Conservation (phyloP, 371 early-diverging fungal genomes). For the Zancudomyces culisetae region DNA sequence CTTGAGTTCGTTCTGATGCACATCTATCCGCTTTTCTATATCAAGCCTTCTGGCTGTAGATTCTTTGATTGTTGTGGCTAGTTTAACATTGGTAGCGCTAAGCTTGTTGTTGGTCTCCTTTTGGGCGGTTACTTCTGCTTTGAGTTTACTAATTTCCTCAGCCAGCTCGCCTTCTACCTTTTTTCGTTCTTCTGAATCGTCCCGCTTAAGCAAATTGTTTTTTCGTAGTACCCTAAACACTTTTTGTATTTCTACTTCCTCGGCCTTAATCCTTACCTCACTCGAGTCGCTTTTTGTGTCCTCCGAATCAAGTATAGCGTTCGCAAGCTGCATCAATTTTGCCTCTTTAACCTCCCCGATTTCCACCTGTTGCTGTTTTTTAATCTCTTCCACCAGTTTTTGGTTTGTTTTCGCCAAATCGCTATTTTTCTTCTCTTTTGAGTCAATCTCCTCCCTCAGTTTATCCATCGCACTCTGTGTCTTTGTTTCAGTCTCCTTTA, state of each 20-base stretch:
- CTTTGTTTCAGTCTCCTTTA: slow-evolving; percentile 3
- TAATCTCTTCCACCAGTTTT: slow-evolving; percentile 8
- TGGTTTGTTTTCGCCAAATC: slow-evolving; percentile 13
- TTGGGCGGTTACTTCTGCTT: neutral
- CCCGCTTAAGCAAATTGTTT: too few relatives aligned
- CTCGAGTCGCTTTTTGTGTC: too few relatives aligned
- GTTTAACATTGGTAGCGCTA: neutral
- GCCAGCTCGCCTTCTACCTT: neutral
- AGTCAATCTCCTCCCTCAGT: slow-evolving; percentile 8
- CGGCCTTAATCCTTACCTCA: too few relatives aligned
- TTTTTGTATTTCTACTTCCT: too few relatives aligned
- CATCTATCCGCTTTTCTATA: neutral
- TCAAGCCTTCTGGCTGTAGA: neutral
- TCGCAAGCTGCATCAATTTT: too few relatives aligned
- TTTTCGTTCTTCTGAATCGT: neutral
- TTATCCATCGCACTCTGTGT: slow-evolving; percentile 4
- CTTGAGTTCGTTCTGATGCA: neutral
- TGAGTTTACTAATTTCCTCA: slow-evolving; percentile 6
- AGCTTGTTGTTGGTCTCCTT: neutral
- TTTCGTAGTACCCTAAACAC: too few relatives aligned
- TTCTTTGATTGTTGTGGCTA: neutral
- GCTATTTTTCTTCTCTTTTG: slow-evolving; percentile 12
- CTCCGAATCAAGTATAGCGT: too few relatives aligned
- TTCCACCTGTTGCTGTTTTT: too few relatives aligned
- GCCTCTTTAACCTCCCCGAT: too few relatives aligned